Conservation (phyloP, 2,329 filamentous ascomycete species). For the Exophiala xenobiotica region DNA sequence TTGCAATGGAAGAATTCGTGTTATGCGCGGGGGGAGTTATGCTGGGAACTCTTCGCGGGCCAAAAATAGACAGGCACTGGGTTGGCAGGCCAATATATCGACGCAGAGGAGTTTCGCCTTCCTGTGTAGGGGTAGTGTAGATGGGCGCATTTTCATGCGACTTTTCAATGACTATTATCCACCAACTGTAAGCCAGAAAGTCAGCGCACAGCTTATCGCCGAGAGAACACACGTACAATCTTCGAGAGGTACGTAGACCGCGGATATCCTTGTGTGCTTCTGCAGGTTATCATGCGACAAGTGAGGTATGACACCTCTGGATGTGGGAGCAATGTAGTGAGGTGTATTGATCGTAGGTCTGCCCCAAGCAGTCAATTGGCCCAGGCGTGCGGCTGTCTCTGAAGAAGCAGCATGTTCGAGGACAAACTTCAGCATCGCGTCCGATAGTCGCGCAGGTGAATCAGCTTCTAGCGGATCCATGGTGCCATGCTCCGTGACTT, state of each 20-base stretch:
- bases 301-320: constrained; percentile 82
- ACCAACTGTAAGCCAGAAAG: constrained; percentile 36
- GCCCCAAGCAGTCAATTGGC: constrained; percentile 61
- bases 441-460: constrained; percentile 19
- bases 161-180: constrained; percentile 64
- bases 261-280: constrained; percentile 63
- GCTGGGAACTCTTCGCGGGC: constrained; percentile 73
- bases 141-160: constrained; percentile 48
- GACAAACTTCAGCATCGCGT: constrained; percentile 42
- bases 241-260: constrained; percentile 80
- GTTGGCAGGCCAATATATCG: constrained; percentile 72
- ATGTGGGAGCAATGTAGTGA: constrained; percentile 75
- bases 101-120: constrained; percentile 62
- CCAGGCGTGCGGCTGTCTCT: constrained; percentile 61
- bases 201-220: constrained; percentile 37
- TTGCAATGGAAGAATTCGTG: constrained; percentile 67
- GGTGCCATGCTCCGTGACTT: constrained; percentile 9
- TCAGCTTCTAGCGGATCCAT: constrained; percentile 16
- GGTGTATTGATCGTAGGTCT: constrained; percentile 75
- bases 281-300: constrained; percentile 79
- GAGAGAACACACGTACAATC: constrained; percentile 67
- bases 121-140: constrained; percentile 48
- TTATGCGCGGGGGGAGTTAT: constrained; percentile 69
- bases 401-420: constrained; percentile 37
- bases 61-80: constrained; percentile 67